Base-by-base conservation (phyloP, 1,139 yeast genomes). In the Blastobotrys persicus region DNA sequence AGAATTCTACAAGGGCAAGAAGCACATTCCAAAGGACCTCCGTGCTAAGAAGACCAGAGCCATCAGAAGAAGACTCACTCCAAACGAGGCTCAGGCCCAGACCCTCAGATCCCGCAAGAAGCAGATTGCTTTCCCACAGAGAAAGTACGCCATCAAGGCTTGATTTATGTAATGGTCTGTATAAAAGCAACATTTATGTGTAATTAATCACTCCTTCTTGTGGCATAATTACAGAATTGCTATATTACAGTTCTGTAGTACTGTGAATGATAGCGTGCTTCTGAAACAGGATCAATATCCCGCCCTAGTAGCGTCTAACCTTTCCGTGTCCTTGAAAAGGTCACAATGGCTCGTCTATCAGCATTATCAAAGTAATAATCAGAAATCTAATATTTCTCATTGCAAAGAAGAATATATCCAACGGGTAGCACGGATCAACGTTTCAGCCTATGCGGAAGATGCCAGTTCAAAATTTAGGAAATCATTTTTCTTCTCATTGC, bases 11-110 rank as follows among this genome's bases (percentile, higher is more conserved):
- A 60, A 64, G 64, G 95, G 91, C 78, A 89, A 89, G 85, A 91
- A 89, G 80, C 87, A 83, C 84, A 81, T 84, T 75, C 98, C 98
- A 81, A 91, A 91, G 83, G 98, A 91, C 76, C 84, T 92, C 79
- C 92, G 98, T 81, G 96, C 88, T 71, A 92, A 92, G 91, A 88
- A 92, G 86, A 92, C 98, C 78, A 92, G 98, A 85, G 98, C 98
- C 76, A 79, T 92, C 77, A 91, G 98, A 87, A 88, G 98, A 83
- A 82, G 84, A 75, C 83, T 92, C 74, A 83, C 97, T 75, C 80
- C 85, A 73, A 76, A 77, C 76, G 97, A 92, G 80, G 83, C 87
- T 73, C 71, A 81, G 66, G 78, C 79, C 75, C 77, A 79, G 76
- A 91, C 98, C 72, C 85, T 77, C 68, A 89, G 87, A 81, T 89